A percentile compares a stretch with the other conserved stretches of the same genome.
Conservation (phyloP, 2,329 filamentous ascomycete species). For the Ceratocystis harringtonii region DNA sequence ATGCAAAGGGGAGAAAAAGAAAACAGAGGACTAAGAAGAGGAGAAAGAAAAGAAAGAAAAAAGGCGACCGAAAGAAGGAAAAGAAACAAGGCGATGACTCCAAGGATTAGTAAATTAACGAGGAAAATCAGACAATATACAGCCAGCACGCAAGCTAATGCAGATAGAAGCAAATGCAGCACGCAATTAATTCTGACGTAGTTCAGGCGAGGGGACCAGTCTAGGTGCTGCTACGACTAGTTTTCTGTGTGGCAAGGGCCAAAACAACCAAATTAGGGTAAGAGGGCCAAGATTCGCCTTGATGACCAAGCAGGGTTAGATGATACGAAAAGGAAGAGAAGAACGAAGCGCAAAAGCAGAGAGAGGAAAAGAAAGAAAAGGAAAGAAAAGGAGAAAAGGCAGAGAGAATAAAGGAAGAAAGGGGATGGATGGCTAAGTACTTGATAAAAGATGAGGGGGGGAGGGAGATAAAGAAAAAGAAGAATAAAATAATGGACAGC, state of each 20-base stretch:
- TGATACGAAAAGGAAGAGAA: conserved; percentile 12
- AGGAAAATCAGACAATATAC: conserved; percentile 12
- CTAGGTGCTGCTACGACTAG: background rate
- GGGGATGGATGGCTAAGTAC: background rate
- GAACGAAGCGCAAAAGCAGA: conserved; percentile 10
- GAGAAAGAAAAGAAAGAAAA: background rate
- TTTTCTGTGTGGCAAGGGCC: background rate
- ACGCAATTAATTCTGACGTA: conserved; percentile 9
- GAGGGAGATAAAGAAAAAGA: background rate
- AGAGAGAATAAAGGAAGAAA: background rate
- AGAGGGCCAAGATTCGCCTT: conserved; percentile 10
- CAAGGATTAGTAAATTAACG: conserved; percentile 1
- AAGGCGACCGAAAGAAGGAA: conserved; percentile 3
- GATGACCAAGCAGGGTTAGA: conserved; percentile 2
- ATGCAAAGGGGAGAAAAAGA: background rate
- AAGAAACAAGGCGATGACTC: conserved; percentile 6
- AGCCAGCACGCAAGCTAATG: conserved; percentile 9
- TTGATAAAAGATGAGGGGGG: too few species aligned
- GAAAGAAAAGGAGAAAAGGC: background rate
- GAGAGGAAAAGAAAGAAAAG: conserved; percentile 14
- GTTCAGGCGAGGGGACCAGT: background rate
- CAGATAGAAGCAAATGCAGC: conserved; percentile 10
- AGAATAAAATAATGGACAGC: background rate
- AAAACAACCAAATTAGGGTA: conserved; percentile 11
- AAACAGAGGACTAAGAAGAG: background rate